Base-by-base conservation (phyloP, 2,329 filamentous ascomycete genomes). In the Sporothrix protearum region DNA sequence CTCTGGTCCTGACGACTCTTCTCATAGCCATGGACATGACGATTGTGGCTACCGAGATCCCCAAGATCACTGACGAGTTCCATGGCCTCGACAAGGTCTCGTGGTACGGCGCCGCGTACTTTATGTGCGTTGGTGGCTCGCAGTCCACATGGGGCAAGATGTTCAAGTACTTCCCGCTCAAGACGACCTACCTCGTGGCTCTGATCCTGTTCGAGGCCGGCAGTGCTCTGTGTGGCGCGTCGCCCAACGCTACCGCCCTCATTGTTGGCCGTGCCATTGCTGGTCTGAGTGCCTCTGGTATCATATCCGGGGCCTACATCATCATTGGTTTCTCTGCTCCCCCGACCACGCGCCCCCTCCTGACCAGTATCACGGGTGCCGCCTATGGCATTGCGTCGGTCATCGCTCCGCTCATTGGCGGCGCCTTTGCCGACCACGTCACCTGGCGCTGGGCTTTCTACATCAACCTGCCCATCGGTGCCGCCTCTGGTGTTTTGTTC, bases 71-170 rank as follows among this genome's bases (percentile, higher is more conserved):
- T 0, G 83, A 82, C 74, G 82, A 85, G 45, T 85, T 86, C 78
- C 80, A 84, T 71, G 81, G 83, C 63, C 81, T 87, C 16, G 81
- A 82, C 47, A 83, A 87, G 73, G 83, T 87, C 14, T 83, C 85
- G 30, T 90, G 88, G 88, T 89, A 89, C 74, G 86, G 85, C 1
- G 82, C 85, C 19, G 85, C 85, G 59, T 87, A 84, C 75, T 85
- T 86, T 77, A 79, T 86, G 75, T 84, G 83, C 2, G 76, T 83
- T 39, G 84, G 81, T 10, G 79, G 79, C 73, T 80, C 83, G 75
- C 83, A 84, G 76, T 81, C 82, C 53, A 80, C 80, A 19, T 84
- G 81, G 80, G 83, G 83, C 69, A 86, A 86, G 69, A 79, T 79
- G 3, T 84, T 83, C 78, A 84, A 82, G 73, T 86, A 85, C 77